Evolutionary conservation across 768 basidiomycete genomes (phyloP), one percentile per base, ranked within the genome.

Genomic region (Sarcomyxa edulis): DNA sequence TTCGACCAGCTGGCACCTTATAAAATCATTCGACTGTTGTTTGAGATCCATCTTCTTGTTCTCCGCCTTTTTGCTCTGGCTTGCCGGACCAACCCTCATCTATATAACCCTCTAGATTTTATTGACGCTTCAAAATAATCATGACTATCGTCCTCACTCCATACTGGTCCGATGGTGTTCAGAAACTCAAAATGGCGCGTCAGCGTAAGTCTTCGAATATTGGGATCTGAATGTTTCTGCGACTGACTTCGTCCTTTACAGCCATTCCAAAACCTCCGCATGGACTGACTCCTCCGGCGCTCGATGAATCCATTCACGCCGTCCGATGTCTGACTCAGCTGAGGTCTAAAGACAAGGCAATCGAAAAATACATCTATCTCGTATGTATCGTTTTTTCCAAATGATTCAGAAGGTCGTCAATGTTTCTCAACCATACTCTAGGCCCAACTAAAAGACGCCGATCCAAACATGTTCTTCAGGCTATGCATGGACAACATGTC

Each of bases 291-390:
- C 87, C 87, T 20, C 76, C 81, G 3, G 70, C 65, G 4, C 66
- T 82, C 34, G 66, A 79, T 30, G 60, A 62, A 2, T 48, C 60
- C 5, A 50, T 78, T 19, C 86, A 88, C 49, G 55, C 62, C 24
- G 41, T 66, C 15, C 81, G 87, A 36, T 77, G 76, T 52, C 59
- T 87, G 40, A 59, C 58, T n/a, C 87, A 90, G 57, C 61, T 90
- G 7, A 80, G 80, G 35, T 81, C 82, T 12, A 89, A 89, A 59
- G 73, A 78, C 55, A 77, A 74, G 56, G 54, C 61, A 41, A 76
- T 93, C 28, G 87, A 92, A 54, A 86, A 89, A 64, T 84, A 95
- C 62, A 86, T 90, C 53, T 93, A 81, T 55, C 76, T 95, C 20
- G 75, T n/a, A n/a, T n/a, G n/a, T n/a, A n/a, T n/a, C n/a, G n/a